Base-by-base conservation (phyloP, 345 rosid species). In the Pseudoturritis turrita region DNA sequence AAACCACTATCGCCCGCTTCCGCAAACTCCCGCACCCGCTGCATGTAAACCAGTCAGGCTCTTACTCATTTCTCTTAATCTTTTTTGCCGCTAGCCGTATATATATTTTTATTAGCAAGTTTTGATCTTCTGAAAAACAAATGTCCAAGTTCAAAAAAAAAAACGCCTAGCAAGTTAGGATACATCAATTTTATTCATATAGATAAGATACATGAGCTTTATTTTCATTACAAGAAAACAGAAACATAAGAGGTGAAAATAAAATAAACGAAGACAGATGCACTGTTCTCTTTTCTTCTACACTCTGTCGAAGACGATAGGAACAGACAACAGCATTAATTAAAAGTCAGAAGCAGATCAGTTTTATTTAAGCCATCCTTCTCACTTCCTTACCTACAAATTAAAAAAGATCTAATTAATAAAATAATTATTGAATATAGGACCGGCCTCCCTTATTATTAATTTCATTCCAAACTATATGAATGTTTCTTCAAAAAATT, bases 331-430 rank as follows among this genome's bases (percentile, higher is more conserved):
- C 59, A 46, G 13, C 71, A 44, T 47, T 62, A 18, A 57, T 37
- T 51, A 39, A 58, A 14, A 10, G 22, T 49, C 75, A 71, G 37
- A 62, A 52, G 2, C 37, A 72, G 19, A 72, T 62, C 62, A 52
- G 31, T 10, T 53, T 72, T 72, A 72, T 72, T 72, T 4, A 31
- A 19, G 37, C 19, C 6, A 23, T 21, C 28, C 17, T 26, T 57
- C 9, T 40, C 54, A 49, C 14, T 14, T 36, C 18, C 14, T 55
- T n/a, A 37, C 77, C 76, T 71, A 21, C 36, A 62, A 10, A 23
- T 33, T n/a, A 5, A 33, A 18, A 19, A 9, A 6, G 1, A 17
- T 10, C 10, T 15, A 11, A 52, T 25, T 37, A 28, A 10, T 41
- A 14, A 21, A 11, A 29, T 1, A 37, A 4, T 10, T n/a, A 21